Percentiles rank a stretch among this genome's conserved stretches.
Conservation (phyloP, 148 eudicot species). For the Vaccinium darrowii region DNA sequence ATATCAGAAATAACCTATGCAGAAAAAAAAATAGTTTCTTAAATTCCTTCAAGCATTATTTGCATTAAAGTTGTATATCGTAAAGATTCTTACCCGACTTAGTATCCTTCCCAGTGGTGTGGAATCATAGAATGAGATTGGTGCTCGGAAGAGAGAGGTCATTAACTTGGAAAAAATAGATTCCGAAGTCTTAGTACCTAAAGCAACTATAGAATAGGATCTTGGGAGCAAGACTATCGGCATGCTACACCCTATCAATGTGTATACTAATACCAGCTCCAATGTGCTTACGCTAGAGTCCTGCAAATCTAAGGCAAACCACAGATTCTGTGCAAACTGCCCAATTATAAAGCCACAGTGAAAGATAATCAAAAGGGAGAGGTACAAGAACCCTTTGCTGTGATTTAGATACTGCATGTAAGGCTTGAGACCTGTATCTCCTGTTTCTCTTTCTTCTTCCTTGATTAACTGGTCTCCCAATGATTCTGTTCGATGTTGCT, state of each 20-base stretch:
- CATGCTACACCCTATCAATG: slow-evolving; percentile 34
- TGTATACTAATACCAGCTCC: slow-evolving; percentile 31
- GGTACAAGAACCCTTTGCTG: slow-evolving; percentile 54
- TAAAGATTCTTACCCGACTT: slow-evolving; percentile 44
- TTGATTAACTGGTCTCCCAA: slow-evolving; percentile 49
- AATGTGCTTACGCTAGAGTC: no score
- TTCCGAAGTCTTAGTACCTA: slow-evolving; percentile 42
- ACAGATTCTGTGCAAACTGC: slow-evolving; percentile 31
- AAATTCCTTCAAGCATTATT: background rate
- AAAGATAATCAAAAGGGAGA: slow-evolving; percentile 41
- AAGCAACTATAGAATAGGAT: slow-evolving; percentile 32
- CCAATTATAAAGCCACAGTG: slow-evolving; percentile 43
- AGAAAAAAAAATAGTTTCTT: background rate
- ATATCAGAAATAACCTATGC: slow-evolving; percentile 51
- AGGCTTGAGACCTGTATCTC: slow-evolving; percentile 72
- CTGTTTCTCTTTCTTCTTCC: slow-evolving; percentile 60
- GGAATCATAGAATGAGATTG: slow-evolving; percentile 61
- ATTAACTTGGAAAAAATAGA: slow-evolving; percentile 45
- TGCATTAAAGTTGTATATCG: background rate
- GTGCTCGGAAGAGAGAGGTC: slow-evolving; percentile 54
- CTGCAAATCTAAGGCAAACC: no score
- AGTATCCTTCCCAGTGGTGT: slow-evolving; percentile 67
- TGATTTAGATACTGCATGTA: slow-evolving; percentile 64
- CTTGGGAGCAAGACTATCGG: slow-evolving; percentile 33
- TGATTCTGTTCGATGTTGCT: slow-evolving; percentile 16